Evolutionary conservation across 1,139 yeast species (phyloP).

Genomic region (Pichia norvegensis): DNA sequence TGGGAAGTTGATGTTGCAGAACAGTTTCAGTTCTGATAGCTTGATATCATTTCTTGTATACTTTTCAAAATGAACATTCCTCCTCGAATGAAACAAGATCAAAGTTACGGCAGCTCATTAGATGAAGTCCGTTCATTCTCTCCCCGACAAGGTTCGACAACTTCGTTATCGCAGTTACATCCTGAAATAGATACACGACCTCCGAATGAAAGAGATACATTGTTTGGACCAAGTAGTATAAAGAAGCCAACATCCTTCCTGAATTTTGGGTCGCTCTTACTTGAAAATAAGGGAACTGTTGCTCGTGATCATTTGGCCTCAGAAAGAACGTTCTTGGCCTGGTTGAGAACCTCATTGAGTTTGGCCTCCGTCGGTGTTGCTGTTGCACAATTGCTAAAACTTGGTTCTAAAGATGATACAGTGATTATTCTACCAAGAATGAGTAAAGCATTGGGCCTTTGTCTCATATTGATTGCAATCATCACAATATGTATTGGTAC

Average conservation of each 20-base stretch:
- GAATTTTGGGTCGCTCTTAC: conserved; percentile 29
- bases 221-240: conserved; percentile 11
- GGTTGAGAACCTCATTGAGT: conserved; percentile 38
- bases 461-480: conserved; percentile 12
- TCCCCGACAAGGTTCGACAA: background rate
- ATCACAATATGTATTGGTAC: conserved; percentile 13
- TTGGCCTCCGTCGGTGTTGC: conserved; percentile 53
- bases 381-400: conserved; percentile 43
- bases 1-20: too few relatives aligned
- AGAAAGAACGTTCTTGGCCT: conserved; percentile 31
- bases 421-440: conserved; percentile 2
- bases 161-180: background rate
- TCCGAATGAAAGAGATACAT: conserved; percentile 5
- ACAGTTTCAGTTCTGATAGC: background rate
- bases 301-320: conserved; percentile 41
- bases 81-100: background rate
- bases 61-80: background rate
- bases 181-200: background rate
- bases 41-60: background rate
- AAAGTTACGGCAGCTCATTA: conserved; percentile 1
- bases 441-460: conserved; percentile 17
- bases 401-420: conserved; percentile 19
- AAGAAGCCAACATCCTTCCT: conserved; percentile 18
- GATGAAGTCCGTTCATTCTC: conserved; percentile 1
- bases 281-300: conserved; percentile 42